Evolutionary conservation across 2,329 filamentous ascomycete species (phyloP).

Genomic region (Pestalotiopsis sp.): DNA sequence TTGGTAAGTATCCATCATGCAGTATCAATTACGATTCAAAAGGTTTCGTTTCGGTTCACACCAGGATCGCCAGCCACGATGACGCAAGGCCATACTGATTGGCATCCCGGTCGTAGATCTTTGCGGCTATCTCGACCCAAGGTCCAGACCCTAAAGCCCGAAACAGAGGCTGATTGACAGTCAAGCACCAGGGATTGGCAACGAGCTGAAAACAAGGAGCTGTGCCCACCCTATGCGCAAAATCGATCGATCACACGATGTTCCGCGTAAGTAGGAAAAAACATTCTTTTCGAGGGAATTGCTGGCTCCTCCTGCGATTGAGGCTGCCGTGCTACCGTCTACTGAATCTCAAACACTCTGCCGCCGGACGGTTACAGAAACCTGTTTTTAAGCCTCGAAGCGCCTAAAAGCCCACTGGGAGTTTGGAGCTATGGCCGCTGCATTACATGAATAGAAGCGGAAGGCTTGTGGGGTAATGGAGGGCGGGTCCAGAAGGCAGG

Average conservation of each 20-base stretch:
- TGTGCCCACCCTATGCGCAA: background rate
- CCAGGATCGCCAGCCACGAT: slow-evolving; percentile 2
- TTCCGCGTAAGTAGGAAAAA: too few relatives aligned
- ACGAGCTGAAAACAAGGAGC: slow-evolving; percentile 2
- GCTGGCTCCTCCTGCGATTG: background rate
- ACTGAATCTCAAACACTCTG: background rate
- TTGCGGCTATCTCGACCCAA: background rate
- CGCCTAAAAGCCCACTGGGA: background rate
- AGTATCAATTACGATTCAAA: background rate
- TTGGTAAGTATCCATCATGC: background rate
- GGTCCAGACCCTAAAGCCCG: background rate
- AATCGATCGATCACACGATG: background rate
- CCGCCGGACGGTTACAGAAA: slow-evolving; percentile 8
- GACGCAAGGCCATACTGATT: slow-evolving; percentile 9
- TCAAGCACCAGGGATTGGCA: background rate
- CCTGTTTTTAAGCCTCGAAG: slow-evolving; percentile 2
- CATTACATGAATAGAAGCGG: background rate
- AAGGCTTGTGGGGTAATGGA: background rate
- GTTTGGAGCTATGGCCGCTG: background rate
- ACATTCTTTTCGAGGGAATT: background rate
- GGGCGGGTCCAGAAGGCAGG: background rate
- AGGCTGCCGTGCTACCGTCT: background rate
- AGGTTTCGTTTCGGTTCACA: background rate
- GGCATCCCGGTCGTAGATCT: slow-evolving; percentile 14
- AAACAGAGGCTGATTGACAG: background rate